Conservation (phyloP, 441 rosid genomes). For the Mallotus repandus region DNA sequence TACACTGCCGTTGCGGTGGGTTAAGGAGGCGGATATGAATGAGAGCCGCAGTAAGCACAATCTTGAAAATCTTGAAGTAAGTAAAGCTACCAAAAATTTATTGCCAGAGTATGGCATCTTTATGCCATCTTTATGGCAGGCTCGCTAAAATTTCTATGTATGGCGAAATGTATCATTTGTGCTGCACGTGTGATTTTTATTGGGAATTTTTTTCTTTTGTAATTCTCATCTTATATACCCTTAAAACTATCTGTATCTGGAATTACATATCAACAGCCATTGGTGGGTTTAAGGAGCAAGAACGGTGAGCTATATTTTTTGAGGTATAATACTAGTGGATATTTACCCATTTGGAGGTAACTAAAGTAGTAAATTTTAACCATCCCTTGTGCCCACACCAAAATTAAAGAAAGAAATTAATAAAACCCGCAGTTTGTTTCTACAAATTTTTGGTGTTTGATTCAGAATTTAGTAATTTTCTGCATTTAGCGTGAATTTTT, state of each 20-base stretch:
- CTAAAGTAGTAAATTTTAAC: not conserved
- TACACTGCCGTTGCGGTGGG: not conserved
- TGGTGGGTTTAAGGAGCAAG: slow-evolving; percentile 45
- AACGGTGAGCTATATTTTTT: slow-evolving; percentile 55
- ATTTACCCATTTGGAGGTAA: not conserved
- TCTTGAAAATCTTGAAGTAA: slow-evolving; percentile 14
- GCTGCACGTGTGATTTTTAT: not conserved
- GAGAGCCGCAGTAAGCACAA: slow-evolving; percentile 12
- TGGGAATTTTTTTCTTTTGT: not conserved
- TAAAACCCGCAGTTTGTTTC: too few species aligned
- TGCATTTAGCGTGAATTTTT: too few species aligned
- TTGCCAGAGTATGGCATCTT: slow-evolving; percentile 16
- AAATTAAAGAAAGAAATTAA: too few species aligned
- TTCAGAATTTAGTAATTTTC: too few species aligned
- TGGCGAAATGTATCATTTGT: not conserved
- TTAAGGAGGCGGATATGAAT: slow-evolving; percentile 27
- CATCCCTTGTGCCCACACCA: too few species aligned
- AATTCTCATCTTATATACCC: not conserved
- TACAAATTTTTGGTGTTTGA: too few species aligned
- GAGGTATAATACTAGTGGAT: slow-evolving; percentile 37
- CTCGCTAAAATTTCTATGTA: not conserved
- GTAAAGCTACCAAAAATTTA: not conserved
- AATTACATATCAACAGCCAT: slow-evolving; percentile 52
- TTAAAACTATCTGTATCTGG: slow-evolving; percentile 9
- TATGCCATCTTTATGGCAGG: not conserved